Conservation (phyloP, 352 stramenopile species). For the Globisporangium iwayamae region DNA sequence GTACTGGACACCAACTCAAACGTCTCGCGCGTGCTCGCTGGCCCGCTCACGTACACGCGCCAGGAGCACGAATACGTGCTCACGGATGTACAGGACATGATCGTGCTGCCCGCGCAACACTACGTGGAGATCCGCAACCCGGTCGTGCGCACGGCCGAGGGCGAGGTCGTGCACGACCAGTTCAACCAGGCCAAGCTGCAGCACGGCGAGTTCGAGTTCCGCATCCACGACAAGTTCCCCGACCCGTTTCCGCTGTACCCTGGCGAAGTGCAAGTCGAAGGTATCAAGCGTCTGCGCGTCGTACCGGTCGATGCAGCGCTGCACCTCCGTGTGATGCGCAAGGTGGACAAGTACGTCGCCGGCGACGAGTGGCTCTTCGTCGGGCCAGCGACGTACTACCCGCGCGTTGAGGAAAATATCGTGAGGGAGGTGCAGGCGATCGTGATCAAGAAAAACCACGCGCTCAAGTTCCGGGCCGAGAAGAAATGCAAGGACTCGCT, state of each 20-base stretch:
- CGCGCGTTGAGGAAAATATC: slow-evolving; percentile 70
- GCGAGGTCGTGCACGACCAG: slow-evolving; percentile 52
- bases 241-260: slow-evolving; percentile 79
- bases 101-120: slow-evolving; percentile 70
- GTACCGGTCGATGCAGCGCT: slow-evolving; percentile 62
- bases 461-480: slow-evolving; percentile 74
- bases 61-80: slow-evolving; percentile 79
- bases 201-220: slow-evolving; percentile 76
- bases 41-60: slow-evolving; percentile 74
- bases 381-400: slow-evolving; percentile 69
- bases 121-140: slow-evolving; percentile 78
- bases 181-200: slow-evolving; percentile 77
- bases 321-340: slow-evolving; percentile 57
- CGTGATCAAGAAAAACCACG: slow-evolving; percentile 78
- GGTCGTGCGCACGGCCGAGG: slow-evolving; percentile 44
- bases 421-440: slow-evolving; percentile 47
- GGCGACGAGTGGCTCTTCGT: slow-evolving; percentile 80
- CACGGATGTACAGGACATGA: slow-evolving; percentile 61
- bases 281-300: slow-evolving; percentile 51
- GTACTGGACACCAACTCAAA: slow-evolving; percentile 86
- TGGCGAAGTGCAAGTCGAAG: slow-evolving; percentile 55
- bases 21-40: slow-evolving; percentile 71
- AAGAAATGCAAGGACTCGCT: slow-evolving; percentile 78
- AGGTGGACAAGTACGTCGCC: slow-evolving; percentile 48
- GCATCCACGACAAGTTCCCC: slow-evolving; percentile 66